Evolutionary conservation across 805 yeast genomes (phyloP), one percentile per base, ranked within the genome.

Genomic region (Candida ovalis): DNA sequence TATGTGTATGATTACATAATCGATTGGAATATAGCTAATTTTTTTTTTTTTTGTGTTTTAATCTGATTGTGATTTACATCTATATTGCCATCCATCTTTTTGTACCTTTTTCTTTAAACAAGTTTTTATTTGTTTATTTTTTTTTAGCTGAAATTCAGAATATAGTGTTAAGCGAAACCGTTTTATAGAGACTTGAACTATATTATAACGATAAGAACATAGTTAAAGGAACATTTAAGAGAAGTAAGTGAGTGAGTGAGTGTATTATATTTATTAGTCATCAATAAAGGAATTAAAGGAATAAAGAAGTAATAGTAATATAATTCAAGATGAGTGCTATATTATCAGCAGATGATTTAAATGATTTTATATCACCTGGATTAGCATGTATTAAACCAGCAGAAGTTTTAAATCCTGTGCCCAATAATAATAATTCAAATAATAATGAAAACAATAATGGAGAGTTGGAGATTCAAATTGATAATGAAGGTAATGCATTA

Each of bases 321-420:
- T 19, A 28, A 25, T 22, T 3, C 19, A 43, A 19, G 3, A 90
- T 91, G 98, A 86, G 96, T 68, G 89, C 97, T 1, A 71, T 91
- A 38, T 73, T 92, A 46, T 86, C 96, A 8, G 91, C 89, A 21
- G 94, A 88, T 49, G 97, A 94, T 61, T 71, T 94, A 48, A 94
- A 94, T 67, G 99, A 94, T 68, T 94, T 90, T 69, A 92, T 94
- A 40, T 77, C 87, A 28, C 99, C 98, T 0, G 96, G 96, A 0
- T 83, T 88, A 24, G 98, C 97, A 0, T 94, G 99, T 64, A 84
- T 91, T 46, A 94, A 89, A 68, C 97, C 98, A 0, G 84, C 82
- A 10, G 84, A 78, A 45, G 74, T 69, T 28, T 65, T 61, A 18
- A 64, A 69, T 40, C 62, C 60, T 15, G 55, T 45, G 30, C 46